These are phyloP conservation scores for Pulveroboletus sp. DNA, from an alignment of 768 basidiomycete genomes.

Conservation along the genomic window DNA sequence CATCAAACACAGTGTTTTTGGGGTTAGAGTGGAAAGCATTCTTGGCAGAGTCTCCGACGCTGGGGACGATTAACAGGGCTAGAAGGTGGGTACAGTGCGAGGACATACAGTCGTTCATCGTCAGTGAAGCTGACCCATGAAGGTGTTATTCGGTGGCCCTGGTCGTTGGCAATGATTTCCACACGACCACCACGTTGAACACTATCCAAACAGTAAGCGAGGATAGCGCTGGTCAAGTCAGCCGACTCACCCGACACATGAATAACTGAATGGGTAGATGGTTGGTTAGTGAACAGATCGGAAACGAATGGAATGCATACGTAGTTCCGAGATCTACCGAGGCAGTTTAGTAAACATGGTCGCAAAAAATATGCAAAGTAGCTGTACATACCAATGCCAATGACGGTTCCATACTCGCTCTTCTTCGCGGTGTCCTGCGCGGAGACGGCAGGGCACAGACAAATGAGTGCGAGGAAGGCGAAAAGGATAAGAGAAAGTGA, in stretches of 20 bases:
- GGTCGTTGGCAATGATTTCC: constrained; percentile 87
- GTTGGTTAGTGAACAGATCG: constrained; percentile 12
- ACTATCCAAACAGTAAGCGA: constrained; percentile 34
- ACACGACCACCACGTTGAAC: constrained; percentile 82
- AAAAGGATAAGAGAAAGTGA: constrained; percentile 58
- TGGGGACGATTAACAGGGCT: not conserved
- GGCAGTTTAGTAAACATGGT: constrained; percentile 5
- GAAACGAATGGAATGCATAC: constrained; percentile 35
- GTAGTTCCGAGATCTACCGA: constrained; percentile 84
- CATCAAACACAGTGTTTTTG: constrained; percentile 91
- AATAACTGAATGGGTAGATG: constrained; percentile 55
- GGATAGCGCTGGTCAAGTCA: not conserved
- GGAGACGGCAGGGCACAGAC: constrained; percentile 58
- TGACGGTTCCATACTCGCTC: constrained; percentile 84
- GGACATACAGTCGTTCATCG: constrained; percentile 60
- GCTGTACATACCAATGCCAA: constrained; percentile 74
- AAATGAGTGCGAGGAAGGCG: constrained; percentile 66
- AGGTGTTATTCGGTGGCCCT: constrained; percentile 85
- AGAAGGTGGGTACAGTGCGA: not conserved
- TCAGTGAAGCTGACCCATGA: constrained; percentile 82
- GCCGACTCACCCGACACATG: constrained; percentile 82
- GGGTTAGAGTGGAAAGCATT: constrained; percentile 93
- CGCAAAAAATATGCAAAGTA: rapidly evolving
- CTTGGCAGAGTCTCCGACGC: constrained; percentile 93
- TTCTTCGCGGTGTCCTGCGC: constrained; percentile 55